phyloP scores from a whole-genome alignment of 2,329 filamentous ascomycete genomes.

The Blastomyces parvus region DNA sequence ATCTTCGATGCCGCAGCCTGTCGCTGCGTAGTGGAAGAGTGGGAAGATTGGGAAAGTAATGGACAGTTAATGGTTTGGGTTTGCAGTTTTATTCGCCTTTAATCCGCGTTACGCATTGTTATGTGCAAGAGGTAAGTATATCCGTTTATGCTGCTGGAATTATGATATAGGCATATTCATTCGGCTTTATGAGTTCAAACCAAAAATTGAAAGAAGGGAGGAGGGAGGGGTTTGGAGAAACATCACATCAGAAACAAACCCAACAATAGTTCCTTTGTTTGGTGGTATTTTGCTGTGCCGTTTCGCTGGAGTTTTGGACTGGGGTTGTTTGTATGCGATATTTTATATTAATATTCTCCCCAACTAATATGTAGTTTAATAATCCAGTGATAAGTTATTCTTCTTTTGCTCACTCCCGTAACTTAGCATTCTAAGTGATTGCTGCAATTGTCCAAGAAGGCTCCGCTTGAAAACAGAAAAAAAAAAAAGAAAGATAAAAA shows the following conservation, averaged over 20 bases:
- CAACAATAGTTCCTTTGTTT: not conserved
- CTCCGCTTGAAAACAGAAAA: no score
- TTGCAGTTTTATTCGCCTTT: not conserved
- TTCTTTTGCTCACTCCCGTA: not conserved
- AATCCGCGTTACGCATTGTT: not conserved
- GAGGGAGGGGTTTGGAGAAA: not conserved
- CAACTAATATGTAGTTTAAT: conserved; percentile 7
- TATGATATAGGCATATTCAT: no score
- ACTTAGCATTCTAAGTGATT: not conserved
- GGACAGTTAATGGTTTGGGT: not conserved
- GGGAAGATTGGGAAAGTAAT: not conserved
- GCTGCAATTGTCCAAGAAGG: no score
- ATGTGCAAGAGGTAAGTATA: not conserved
- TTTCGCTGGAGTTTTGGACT: not conserved
- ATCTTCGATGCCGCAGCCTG: conserved; percentile 13
- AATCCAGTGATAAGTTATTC: not conserved
- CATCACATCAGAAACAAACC: not conserved
- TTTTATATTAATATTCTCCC: not conserved
- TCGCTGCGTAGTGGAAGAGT: conserved; percentile 9
- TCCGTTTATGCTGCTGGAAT: not conserved
- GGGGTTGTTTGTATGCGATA: not conserved
- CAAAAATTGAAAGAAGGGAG: not conserved
- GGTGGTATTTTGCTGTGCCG: not conserved
- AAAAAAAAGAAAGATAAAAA: not conserved
- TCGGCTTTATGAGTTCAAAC: not conserved